Evolutionary conservation across 148 eudicot genomes (phyloP), one percentile per base, ranked within the genome.

Genomic region (Pharnaceum exiguum): DNA sequence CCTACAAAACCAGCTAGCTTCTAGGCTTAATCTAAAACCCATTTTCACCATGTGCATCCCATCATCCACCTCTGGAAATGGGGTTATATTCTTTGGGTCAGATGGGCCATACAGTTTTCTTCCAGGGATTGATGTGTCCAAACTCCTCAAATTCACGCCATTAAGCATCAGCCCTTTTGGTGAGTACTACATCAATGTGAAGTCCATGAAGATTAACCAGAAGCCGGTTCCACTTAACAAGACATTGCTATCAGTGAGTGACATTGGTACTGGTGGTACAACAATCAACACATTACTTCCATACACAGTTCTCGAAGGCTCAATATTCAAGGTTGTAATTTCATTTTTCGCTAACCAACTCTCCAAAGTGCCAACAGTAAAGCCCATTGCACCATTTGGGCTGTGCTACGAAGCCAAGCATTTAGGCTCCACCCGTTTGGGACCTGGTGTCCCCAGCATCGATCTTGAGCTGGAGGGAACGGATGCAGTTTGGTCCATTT

Each of bases 61-160:
- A 4, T 63, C 85, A 16, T 18, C 58, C 7, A 50, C 65, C 7
- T 25, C 38, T 0, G 19, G 12, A 1, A 55, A 59, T 0, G 95
- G 89, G 13, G 78, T 68, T 6, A 62, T 83, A 12, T 83, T 80
- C 75, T 67, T 83, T 24, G 86, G 95, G n/a, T 65, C 70, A 8
- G 67, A 76, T 13, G 74, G 78, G 32, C 76, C 81, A 17, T 74
- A 66, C 51, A 59, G 37, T 17, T 50, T 71, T 28, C 60, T 50
- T 13, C 77, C 78, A 1, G 71, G 76, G 2, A 10, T 70, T 1
- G 67, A 79, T 5, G 57, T 66, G 5, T 71, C 82, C 0, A 35
- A 18, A 43, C n/a, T 5, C 8, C 45, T 70, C 22, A 28, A 39
- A 1, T 82, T 48, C 46, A 86, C 89, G 2, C 86, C 89, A 2